phyloP scores from a whole-genome alignment of 495 filamentous ascomycete species.

The Neurospora sp. region DNA sequence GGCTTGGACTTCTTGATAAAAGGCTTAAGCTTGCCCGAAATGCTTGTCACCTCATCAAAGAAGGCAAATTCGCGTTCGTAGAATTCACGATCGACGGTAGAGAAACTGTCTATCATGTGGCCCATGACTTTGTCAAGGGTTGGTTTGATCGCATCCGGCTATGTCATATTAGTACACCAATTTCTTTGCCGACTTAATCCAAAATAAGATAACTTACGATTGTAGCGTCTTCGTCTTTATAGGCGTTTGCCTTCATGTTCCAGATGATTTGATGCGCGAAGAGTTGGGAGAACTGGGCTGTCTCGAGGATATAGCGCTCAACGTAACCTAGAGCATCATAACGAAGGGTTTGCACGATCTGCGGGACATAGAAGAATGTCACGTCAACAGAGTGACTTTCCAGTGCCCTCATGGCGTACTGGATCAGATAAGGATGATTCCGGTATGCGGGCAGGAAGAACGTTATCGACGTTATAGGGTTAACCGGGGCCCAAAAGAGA shows the following conservation, averaged over 20 bases:
- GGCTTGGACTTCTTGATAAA: constrained; percentile 87
- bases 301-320: constrained; percentile 92
- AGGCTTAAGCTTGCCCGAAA: constrained; percentile 91
- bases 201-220: constrained; percentile 50
- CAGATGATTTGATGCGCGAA: constrained; percentile 99
- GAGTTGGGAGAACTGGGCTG: constrained; percentile 86
- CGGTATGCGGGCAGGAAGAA: constrained; percentile 88
- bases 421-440: constrained; percentile 89
- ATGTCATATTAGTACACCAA: constrained; percentile 25
- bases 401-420: constrained; percentile 93
- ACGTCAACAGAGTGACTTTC: constrained; percentile 91
- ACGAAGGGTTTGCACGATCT: constrained; percentile 92
- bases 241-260: constrained; percentile 99
- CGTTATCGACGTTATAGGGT: constrained; percentile 83
- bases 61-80: constrained; percentile 95
- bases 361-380: constrained; percentile 97
- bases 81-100: constrained; percentile 64
- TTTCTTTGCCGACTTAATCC: not conserved
- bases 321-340: constrained; percentile 93
- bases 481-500: constrained; percentile 88
- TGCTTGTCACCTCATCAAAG: constrained; percentile 91
- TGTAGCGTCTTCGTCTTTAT: constrained; percentile 88
- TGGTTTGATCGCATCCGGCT: constrained; percentile 90
- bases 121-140: constrained; percentile 85
- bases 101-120: constrained; percentile 74